phyloP scores from a whole-genome alignment of 2,329 filamentous ascomycete genomes.

The Penicillium corylophilum region DNA sequence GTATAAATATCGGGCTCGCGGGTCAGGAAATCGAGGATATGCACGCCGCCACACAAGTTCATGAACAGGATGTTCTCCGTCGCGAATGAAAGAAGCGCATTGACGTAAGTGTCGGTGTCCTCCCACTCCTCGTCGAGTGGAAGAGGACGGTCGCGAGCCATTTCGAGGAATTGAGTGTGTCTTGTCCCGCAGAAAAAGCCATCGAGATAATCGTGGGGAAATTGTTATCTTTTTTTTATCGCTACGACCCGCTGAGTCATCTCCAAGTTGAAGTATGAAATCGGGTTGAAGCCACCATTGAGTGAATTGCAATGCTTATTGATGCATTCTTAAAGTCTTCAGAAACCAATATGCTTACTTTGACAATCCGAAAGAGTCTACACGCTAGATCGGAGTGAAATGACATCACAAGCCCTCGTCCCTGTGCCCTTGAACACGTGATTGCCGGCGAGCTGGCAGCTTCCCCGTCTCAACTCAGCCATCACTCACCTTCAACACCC shows the following conservation, averaged over 20 bases:
- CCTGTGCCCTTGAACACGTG: slow-evolving; percentile 6
- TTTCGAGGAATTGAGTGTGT: slow-evolving; percentile 18
- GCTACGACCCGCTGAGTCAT: slow-evolving; percentile 8
- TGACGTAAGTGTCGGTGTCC: slow-evolving; percentile 72
- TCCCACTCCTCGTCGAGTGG: slow-evolving; percentile 70
- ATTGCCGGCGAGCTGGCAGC: slow-evolving; percentile 12
- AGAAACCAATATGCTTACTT: neutral
- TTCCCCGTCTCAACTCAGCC: slow-evolving; percentile 8
- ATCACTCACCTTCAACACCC: slow-evolving; percentile 1
- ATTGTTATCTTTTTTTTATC: slow-evolving; percentile 21
- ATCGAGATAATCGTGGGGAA: slow-evolving; percentile 12
- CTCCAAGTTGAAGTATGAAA: neutral
- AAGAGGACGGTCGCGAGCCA: slow-evolving; percentile 56
- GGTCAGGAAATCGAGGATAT: slow-evolving; percentile 95
- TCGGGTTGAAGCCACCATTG: too few relatives aligned
- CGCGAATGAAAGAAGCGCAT: slow-evolving; percentile 73
- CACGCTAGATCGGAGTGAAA: neutral
- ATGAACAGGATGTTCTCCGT: slow-evolving; percentile 74
- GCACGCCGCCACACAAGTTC: slow-evolving; percentile 92
- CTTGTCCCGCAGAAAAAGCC: slow-evolving; percentile 1
- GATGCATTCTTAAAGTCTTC: neutral
- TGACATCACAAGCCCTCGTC: neutral
- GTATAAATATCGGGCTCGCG: slow-evolving; percentile 79
- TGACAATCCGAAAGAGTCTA: neutral
- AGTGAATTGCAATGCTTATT: neutral